Base-by-base conservation (phyloP, 2,329 filamentous ascomycete species). In the Zelopaecilomyces penicillatus region DNA sequence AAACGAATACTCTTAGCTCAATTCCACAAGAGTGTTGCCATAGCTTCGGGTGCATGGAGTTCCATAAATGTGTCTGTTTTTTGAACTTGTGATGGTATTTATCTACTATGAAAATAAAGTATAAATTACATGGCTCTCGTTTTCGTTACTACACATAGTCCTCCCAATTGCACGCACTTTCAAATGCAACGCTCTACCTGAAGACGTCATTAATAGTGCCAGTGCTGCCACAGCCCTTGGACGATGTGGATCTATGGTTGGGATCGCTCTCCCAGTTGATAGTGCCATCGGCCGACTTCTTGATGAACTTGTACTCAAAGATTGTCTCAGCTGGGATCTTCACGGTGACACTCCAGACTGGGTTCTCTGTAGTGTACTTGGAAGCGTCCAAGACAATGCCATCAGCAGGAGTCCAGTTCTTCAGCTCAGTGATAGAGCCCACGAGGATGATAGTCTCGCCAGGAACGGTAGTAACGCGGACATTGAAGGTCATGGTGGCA, bases 281-380 rank as follows among this genome's bases (percentile, higher is more conserved):
- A 0, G 58, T 61, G 0, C 78, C 76, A 52, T 68, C 64, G 1
- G 56, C 57, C n/a, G 65, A 66, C 36, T 77, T 70, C 51, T 73
- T 73, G 50, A 84, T 69, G 53, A 76, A 85, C 61, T 83, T 82
- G 57, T 82, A 83, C 58, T 75, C 57, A 47, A 84, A 71, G 0
- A 57, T 63, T 0, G 65, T 69, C 1, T 76, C 78, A 0, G 76
- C 68, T 0, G 73, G 65, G 7, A 84, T 57, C 27, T 60, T 69
- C 33, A 81, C 54, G 0, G 69, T 74, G 3, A 57, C 63, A 7
- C 63, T 70, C 80, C 80, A 84, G 7, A 80, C 44, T 0, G 69
- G 73, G 47, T 78, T 72, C 4, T 61, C 58, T n/a, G 58, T 54
- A 1, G 75, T 78, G 58, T 83, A 83, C n/a, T 67, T 52, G 27